Conservation (phyloP, 495 filamentous ascomycete species). For the Aspergillus indologenus region DNA sequence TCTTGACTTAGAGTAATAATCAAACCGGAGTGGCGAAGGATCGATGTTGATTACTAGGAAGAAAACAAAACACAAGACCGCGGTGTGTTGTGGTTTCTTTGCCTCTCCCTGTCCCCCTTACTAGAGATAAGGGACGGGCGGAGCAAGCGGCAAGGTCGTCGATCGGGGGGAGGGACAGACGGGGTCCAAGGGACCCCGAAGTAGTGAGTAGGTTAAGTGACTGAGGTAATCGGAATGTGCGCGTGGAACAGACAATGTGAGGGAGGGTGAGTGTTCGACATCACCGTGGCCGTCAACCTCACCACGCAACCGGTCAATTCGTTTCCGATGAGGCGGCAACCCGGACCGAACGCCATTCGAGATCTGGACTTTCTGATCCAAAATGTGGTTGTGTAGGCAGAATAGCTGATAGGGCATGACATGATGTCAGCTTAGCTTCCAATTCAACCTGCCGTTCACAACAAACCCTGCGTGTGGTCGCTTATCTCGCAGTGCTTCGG, state of each 20-base stretch:
- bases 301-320: background rate
- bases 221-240: slow-evolving; percentile 6
- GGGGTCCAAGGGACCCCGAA: background rate
- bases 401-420: background rate
- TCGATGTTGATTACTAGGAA: background rate
- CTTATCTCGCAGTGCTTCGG: background rate
- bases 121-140: background rate
- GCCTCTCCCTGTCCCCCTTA: too few species aligned
- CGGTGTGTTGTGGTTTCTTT: background rate
- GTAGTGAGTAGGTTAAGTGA: too few species aligned
- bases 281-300: background rate
- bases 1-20: background rate
- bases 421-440: background rate
- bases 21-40: background rate
- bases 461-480: background rate
- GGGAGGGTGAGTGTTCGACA: background rate
- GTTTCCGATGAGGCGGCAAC: background rate
- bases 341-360: too few species aligned
- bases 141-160: background rate
- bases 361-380: background rate
- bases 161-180: background rate
- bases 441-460: background rate
- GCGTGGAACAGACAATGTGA: background rate
- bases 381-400: too few species aligned
- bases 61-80: background rate